These are phyloP conservation scores for Meredithiella fracta DNA, from an alignment of 2,329 filamentous ascomycete genomes.

Conservation along the genomic window DNA sequence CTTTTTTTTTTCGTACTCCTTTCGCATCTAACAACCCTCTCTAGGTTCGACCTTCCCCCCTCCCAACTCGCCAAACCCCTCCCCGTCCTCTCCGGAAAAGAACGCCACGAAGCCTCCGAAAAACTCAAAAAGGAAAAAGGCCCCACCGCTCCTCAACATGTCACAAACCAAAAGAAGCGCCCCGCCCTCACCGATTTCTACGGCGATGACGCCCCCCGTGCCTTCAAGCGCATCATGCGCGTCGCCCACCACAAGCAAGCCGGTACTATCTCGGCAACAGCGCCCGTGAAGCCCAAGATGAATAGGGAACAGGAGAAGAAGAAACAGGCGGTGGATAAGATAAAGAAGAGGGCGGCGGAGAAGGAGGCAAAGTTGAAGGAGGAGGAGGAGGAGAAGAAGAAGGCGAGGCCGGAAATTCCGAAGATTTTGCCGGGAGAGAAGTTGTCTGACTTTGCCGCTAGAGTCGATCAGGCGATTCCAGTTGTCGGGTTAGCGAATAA, in stretches of 20 bases:
- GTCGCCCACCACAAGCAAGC: slow-evolving; percentile 30
- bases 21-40: too few relatives aligned
- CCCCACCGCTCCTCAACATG: slow-evolving; percentile 27
- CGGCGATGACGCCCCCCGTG: slow-evolving; percentile 70
- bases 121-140: slow-evolving; percentile 18
- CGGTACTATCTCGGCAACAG: slow-evolving; percentile 9
- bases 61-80: slow-evolving; percentile 8
- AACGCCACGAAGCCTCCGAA: slow-evolving; percentile 14
- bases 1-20: too few relatives aligned
- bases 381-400: slow-evolving; percentile 17
- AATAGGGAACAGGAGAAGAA: slow-evolving; percentile 9
- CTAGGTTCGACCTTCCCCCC: slow-evolving; percentile 11
- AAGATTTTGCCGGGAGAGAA: slow-evolving; percentile 73
- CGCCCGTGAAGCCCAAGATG: slow-evolving; percentile 17
- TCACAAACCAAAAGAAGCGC: slow-evolving; percentile 19
- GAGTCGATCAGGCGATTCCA: slow-evolving; percentile 73
- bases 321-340: slow-evolving; percentile 5
- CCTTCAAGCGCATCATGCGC: slow-evolving; percentile 74
- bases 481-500: slow-evolving; percentile 53
- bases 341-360: slow-evolving; percentile 19
- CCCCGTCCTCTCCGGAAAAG: slow-evolving; percentile 9
- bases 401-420: slow-evolving; percentile 32
- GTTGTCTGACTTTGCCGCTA: slow-evolving; percentile 61
- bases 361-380: slow-evolving; percentile 22
- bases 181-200: slow-evolving; percentile 25